Evolutionary conservation across 1,284 basidiomycete species (phyloP).

Genomic region (Microbotryomycetes sp.): DNA sequence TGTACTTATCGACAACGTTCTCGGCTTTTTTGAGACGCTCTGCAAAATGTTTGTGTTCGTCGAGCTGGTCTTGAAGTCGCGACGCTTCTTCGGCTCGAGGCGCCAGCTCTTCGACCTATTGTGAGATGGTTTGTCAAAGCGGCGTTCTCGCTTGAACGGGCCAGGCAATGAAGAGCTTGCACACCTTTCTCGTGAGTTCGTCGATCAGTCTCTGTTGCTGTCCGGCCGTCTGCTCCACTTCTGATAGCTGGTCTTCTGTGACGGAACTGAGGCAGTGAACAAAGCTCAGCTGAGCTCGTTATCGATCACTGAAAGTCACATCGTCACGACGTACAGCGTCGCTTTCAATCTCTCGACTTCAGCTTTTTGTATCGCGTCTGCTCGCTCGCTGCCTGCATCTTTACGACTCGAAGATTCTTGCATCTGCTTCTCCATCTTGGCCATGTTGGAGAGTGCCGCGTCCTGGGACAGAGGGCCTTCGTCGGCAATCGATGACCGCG

Average conservation of each 20-base stretch:
- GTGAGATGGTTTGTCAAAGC: background rate
- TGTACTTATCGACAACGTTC: constrained; percentile 97
- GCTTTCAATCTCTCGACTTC: constrained; percentile 71
- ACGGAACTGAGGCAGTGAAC: constrained; percentile 57
- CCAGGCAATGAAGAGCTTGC: constrained; percentile 2
- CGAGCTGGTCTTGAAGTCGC: constrained; percentile 82
- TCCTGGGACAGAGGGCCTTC: background rate
- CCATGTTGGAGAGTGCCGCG: background rate
- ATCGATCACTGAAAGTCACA: background rate
- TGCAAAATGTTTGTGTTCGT: constrained; percentile 69
- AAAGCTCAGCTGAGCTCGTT: background rate
- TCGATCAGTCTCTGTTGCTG: constrained; percentile 61
- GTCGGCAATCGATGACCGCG: too few relatives aligned
- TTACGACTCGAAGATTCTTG: too few relatives aligned
- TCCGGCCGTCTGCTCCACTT: constrained; percentile 70
- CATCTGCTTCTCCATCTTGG: background rate
- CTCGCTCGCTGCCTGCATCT: too few relatives aligned
- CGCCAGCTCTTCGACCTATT: constrained; percentile 69
- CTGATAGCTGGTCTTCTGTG: constrained; percentile 76
- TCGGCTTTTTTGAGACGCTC: constrained; percentile 89
- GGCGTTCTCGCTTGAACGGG: background rate
- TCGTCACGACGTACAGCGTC: constrained; percentile 61
- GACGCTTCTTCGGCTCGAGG: constrained; percentile 65
- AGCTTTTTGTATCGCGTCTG: constrained; percentile 60
- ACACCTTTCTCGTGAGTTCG: constrained; percentile 62